phyloP scores from a whole-genome alignment of 2,329 filamentous ascomycete species.

The Aureobasidium uvarum region DNA sequence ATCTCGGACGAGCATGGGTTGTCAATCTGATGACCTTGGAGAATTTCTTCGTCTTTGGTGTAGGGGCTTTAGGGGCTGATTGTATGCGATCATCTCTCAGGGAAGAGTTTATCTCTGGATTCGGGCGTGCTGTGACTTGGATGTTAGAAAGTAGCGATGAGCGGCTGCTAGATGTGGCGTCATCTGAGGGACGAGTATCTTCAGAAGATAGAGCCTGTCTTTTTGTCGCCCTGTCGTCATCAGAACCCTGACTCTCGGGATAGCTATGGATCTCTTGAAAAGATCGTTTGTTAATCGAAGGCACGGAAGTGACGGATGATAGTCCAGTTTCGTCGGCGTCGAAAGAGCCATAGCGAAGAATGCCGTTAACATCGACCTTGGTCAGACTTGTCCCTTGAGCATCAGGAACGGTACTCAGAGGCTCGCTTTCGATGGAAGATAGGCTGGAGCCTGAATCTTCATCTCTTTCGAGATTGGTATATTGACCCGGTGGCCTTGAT shows the following conservation, averaged over 20 bases:
- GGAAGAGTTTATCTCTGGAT: neutral
- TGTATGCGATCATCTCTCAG: constrained; percentile 7
- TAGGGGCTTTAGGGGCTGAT: constrained; percentile 12
- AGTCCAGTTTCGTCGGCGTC: constrained; percentile 29
- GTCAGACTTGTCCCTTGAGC: constrained; percentile 8
- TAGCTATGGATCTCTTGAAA: constrained; percentile 25
- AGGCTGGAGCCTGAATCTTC: constrained; percentile 23
- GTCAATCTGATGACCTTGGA: constrained; percentile 22
- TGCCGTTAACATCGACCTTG: constrained; percentile 27
- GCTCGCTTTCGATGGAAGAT: constrained; percentile 25
- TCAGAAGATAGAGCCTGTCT: constrained; percentile 25
- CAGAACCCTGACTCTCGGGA: constrained; percentile 22
- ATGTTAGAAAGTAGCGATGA: constrained; percentile 1
- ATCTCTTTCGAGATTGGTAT: constrained; percentile 7
- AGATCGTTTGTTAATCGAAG: constrained; percentile 24
- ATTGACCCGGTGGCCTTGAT: constrained; percentile 11
- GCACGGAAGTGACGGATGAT: constrained; percentile 29
- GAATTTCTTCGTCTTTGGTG: constrained; percentile 20
- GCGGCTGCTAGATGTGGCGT: neutral
- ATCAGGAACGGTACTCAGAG: constrained; percentile 19
- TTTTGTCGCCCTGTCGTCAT: constrained; percentile 23
- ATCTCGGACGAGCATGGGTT: constrained; percentile 41
- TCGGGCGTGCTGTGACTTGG: neutral
- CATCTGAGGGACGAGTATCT: neutral
- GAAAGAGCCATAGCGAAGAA: constrained; percentile 25